phyloP scores from a whole-genome alignment of 2,329 filamentous ascomycete genomes.

The Fusarium poae region DNA sequence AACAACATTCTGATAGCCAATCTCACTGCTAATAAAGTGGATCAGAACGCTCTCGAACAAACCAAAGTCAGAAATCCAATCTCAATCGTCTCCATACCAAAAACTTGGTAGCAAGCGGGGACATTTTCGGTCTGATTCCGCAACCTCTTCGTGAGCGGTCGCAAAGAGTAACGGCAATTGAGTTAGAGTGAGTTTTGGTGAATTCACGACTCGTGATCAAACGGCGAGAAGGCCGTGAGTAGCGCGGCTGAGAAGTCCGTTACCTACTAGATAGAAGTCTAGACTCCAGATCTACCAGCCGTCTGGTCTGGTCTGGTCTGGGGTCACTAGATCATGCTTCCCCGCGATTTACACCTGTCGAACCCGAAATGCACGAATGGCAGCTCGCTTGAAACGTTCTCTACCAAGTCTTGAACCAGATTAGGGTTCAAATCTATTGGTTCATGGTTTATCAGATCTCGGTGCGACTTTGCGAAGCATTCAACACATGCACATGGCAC shows the following conservation, averaged over 20 bases:
- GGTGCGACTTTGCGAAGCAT: background rate
- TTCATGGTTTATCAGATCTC: background rate
- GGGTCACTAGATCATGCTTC: background rate
- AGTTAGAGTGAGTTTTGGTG: background rate
- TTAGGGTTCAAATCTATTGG: background rate
- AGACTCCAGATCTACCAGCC: background rate
- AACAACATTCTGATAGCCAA: background rate
- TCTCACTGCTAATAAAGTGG: slow-evolving; percentile 19
- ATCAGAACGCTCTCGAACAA: slow-evolving; percentile 21
- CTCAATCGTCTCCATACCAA: background rate
- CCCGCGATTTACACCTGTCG: slow-evolving; percentile 1
- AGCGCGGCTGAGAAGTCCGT: background rate
- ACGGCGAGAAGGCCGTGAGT: slow-evolving; percentile 6
- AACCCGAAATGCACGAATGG: background rate
- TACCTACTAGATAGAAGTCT: background rate
- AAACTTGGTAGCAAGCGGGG: background rate
- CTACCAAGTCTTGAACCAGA: background rate
- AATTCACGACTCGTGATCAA: background rate
- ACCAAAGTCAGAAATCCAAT: background rate
- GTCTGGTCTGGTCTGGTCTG: no score
- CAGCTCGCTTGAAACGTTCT: background rate
- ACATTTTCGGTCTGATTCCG: background rate
- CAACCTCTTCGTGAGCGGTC: background rate
- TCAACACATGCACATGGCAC: background rate
- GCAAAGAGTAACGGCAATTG: background rate